Evolutionary conservation across 2,329 filamentous ascomycete species (phyloP), one percentile per base, ranked within the genome.

Genomic region (Claviceps purpurea): DNA sequence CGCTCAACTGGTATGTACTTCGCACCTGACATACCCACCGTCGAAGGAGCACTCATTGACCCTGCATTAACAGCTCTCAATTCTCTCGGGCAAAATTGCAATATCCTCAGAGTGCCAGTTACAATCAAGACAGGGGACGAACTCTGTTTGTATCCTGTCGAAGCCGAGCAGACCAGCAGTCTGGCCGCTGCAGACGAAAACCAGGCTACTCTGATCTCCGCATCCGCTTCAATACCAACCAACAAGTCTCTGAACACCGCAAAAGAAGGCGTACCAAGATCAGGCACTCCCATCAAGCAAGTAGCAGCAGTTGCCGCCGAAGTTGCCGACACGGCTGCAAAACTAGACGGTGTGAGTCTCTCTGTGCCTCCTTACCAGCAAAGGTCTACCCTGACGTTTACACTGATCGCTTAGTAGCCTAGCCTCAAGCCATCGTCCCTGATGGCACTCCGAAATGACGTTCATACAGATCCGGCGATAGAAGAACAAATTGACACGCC

Each of bases 1-100:
- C 45, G 72, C 74, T 51, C 79, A 14, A 80, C 73, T 51, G 73
- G 83, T 85, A n/a, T 20, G 54, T 49, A 24, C 13, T 11, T 22
- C n/a, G n/a, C 30, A 22, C 11, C n/a, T 24, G 20, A 20, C 26
- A n/a, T 8, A n/a, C 5, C 8, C 20, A 11, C 6, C 37, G 42
- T 37, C n/a, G 10, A 5, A 5, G 22, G 22, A 43, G 10, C 24
- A 30, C 26, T 54, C 30, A 47, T 49, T 37, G 42, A 50, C 14
- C 13, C 7, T 40, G 20, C 26, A 7, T 16, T 11, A 34, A 14
- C 7, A 57, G 56, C 26, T 30, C 34, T 46, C 5, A 52, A 57
- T 14, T 37, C 50, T 18, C 14, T 20, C 7, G 59, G 57, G 40
- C 51, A 47, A 41, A 51, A 47, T 20, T 55, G 49, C 34, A 61